Evolutionary conservation across 305 asterid species (phyloP).

Genomic region (Solanum hybrid): DNA sequence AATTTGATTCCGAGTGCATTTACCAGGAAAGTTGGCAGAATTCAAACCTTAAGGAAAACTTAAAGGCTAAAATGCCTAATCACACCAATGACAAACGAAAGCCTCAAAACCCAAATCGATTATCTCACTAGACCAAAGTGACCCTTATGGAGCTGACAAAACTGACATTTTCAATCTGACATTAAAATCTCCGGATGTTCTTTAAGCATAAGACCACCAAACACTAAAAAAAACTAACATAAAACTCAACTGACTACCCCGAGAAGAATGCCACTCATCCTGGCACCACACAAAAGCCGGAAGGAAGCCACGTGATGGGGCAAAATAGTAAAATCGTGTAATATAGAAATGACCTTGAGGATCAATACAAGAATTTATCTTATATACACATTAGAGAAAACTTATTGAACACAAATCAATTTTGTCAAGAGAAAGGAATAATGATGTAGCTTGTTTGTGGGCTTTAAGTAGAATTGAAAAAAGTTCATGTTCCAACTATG

Average conservation of each 20-base stretch:
- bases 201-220: not conserved
- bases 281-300: not conserved
- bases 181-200: too few relatives aligned
- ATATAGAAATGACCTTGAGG: not conserved
- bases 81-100: not conserved
- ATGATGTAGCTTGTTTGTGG: not conserved
- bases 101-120: not conserved
- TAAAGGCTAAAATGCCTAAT: not conserved
- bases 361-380: not conserved
- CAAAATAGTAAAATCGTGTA: not conserved
- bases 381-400: not conserved
- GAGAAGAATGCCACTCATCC: not conserved
- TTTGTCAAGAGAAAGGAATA: not conserved
- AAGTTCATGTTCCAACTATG: not conserved
- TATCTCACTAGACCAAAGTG: not conserved
- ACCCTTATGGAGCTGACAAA: not conserved
- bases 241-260: not conserved
- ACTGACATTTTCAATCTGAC: not conserved
- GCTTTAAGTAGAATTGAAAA: not conserved
- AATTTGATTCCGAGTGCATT: not conserved
- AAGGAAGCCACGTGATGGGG: not conserved
- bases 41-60: not conserved
- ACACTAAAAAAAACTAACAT: not conserved
- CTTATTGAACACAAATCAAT: not conserved
- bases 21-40: not conserved